These are phyloP conservation scores for Trichoderma aggressivum DNA, from an alignment of 2,329 filamentous ascomycete genomes.

Conservation along the genomic window DNA sequence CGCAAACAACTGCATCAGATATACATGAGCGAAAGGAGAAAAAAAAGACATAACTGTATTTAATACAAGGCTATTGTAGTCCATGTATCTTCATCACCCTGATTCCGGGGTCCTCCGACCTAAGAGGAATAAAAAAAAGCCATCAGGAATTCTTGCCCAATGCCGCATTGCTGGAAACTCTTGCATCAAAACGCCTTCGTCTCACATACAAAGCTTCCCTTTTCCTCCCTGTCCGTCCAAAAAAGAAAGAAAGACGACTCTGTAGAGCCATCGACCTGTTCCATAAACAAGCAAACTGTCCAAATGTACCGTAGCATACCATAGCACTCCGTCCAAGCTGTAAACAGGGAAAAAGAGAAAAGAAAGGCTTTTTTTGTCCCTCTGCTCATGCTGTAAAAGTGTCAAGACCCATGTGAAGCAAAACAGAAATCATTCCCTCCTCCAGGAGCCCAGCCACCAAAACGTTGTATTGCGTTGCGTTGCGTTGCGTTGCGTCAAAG, in stretches of 20 bases:
- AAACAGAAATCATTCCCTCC: neutral
- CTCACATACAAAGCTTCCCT: conserved; percentile 7
- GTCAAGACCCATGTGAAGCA: neutral
- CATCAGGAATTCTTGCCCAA: neutral
- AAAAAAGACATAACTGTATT: neutral
- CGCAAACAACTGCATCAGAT: neutral
- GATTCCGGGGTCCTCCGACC: neutral
- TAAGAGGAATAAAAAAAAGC: neutral
- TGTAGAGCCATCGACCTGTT: neutral
- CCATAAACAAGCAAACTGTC: conserved; percentile 9
- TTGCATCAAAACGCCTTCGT: conserved; percentile 15
- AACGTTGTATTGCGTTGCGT: conserved; percentile 3
- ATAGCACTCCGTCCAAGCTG: conserved; percentile 8
- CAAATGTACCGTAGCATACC: conserved; percentile 14
- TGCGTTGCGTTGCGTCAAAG: conserved; percentile 4
- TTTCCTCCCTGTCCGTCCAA: neutral
- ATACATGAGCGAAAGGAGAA: neutral
- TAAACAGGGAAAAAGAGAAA: neutral
- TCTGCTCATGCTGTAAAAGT: neutral
- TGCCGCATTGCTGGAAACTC: neutral
- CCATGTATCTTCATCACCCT: neutral
- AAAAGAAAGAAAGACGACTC: neutral
- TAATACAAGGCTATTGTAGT: neutral
- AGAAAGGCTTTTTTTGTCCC: neutral
- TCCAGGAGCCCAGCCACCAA: neutral